Evolutionary conservation across 2,329 filamentous ascomycete genomes (phyloP).

Genomic region (Neobulgaria alba): DNA sequence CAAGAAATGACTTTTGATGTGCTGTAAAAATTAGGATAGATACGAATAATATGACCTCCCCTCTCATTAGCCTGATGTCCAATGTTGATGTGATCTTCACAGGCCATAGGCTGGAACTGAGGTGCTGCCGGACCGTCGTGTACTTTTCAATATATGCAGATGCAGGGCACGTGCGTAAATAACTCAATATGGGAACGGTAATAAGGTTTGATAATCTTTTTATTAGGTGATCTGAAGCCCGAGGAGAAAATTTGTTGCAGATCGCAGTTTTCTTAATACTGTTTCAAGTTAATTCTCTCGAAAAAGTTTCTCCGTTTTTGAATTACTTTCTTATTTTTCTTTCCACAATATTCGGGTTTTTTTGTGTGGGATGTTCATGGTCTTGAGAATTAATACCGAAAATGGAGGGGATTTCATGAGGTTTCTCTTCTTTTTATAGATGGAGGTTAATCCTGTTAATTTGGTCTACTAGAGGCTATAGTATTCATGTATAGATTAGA

Average conservation of each 20-base stretch:
- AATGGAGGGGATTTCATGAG: too few species aligned
- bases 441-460: too few species aligned
- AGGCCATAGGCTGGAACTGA: too few species aligned
- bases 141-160: too few species aligned
- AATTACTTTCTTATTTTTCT: slow-evolving; percentile 5
- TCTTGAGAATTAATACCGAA: too few species aligned
- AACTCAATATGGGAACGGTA: slow-evolving; percentile 4
- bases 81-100: slow-evolving; percentile 8
- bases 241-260: slow-evolving; percentile 15
- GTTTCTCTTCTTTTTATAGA: too few species aligned
- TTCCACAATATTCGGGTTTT: too few species aligned
- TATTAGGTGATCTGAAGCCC: background rate
- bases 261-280: slow-evolving; percentile 16
- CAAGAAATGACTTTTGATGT: slow-evolving; percentile 23
- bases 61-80: slow-evolving; percentile 35
- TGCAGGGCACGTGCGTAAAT: too few species aligned
- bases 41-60: slow-evolving; percentile 48
- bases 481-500: too few species aligned
- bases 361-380: too few species aligned
- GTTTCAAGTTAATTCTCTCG: slow-evolving; percentile 8
- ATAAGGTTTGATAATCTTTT: background rate
- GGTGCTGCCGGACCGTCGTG: too few species aligned
- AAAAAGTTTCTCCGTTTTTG: slow-evolving; percentile 7
- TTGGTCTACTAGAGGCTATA: too few species aligned
- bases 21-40: slow-evolving; percentile 36